Base-by-base conservation (phyloP, 768 basidiomycete genomes). In the Rhodotorula taiwanensis region DNA sequence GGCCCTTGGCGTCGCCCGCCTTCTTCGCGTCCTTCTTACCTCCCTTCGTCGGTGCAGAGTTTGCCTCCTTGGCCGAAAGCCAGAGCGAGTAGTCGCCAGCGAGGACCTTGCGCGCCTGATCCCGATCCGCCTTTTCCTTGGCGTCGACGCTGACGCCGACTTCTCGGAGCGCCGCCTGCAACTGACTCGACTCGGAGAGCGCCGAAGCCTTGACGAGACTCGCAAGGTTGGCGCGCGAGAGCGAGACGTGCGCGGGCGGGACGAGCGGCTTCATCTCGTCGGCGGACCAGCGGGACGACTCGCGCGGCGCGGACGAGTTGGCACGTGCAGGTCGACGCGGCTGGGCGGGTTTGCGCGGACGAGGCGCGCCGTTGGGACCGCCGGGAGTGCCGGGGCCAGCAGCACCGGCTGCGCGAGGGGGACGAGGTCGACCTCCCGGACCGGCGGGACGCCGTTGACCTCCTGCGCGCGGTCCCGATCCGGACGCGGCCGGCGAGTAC, bases 31-130 rank as follows among this genome's bases (percentile, higher is more conserved):
- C 20, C 27, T 53, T 51, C 7, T 25, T 39, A 16, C 47, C n/a
- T 39, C 47, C 57, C 20, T 7, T 21, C 7, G 13, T 18, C 43
- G 43, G 13, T 21, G 20, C 9, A 20, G 15, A n/a, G n/a, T n/a
- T n/a, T n/a, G n/a, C n/a, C 43, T 7, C 20, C 20, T 10, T 21
- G 13, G 43, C 28, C 52, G 23, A n/a, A n/a, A 36, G 25, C 63
- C 63, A 64, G 9, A 45, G 30, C 52, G 58, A 59, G 54, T 64
- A 64, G 54, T 64, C 63, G 1, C 63, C 63, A 5, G 23, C 58
- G 10, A 64, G 33, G 7, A 64, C 53, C 48, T 52, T 44, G 41
- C 58, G 43, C 30, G 63, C 53, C 15, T 33, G 41, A n/a, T 55
- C 58, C 27, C 63, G 45, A 11, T 49, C 58, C 28, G 50, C 36